phyloP scores from a whole-genome alignment of 805 yeast genomes.

The Teunomyces funiuensis region DNA sequence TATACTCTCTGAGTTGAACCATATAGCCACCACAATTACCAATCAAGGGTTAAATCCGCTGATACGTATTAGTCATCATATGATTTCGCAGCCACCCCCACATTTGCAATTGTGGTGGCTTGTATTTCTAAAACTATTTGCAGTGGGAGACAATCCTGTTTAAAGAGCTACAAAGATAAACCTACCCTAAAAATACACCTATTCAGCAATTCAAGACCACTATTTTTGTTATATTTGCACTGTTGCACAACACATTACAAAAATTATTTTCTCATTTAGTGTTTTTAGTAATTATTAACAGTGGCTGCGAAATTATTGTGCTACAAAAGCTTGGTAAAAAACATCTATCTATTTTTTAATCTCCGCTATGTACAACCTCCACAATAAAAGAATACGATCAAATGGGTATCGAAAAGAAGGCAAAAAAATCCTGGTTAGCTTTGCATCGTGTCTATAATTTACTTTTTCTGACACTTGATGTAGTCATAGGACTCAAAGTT shows the following conservation, averaged over 20 bases:
- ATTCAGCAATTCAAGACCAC: too few relatives aligned
- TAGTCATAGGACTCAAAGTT: constrained; percentile 34
- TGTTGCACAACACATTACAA: too few relatives aligned
- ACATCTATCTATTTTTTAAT: not conserved
- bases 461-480: constrained; percentile 11
- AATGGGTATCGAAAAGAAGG: constrained; percentile 2
- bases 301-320: constrained; percentile 1
- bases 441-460: not conserved
- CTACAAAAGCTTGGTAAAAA: not conserved
- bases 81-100: not conserved
- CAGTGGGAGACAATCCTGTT: too few relatives aligned
- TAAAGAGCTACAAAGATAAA: too few relatives aligned
- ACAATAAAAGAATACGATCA: not conserved
- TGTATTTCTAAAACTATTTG: too few relatives aligned
- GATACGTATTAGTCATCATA: not conserved
- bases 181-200: too few relatives aligned
- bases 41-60: not conserved
- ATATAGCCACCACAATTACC: not conserved
- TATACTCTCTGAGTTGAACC: too few relatives aligned
- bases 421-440: not conserved
- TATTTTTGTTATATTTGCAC: too few relatives aligned
- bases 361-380: constrained; percentile 2
- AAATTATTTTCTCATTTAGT: not conserved
- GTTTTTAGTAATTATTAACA: not conserved
- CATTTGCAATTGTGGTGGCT: constrained; percentile 4